phyloP scores from a whole-genome alignment of 371 early-diverging fungal species.

The Mucor sp. region DNA sequence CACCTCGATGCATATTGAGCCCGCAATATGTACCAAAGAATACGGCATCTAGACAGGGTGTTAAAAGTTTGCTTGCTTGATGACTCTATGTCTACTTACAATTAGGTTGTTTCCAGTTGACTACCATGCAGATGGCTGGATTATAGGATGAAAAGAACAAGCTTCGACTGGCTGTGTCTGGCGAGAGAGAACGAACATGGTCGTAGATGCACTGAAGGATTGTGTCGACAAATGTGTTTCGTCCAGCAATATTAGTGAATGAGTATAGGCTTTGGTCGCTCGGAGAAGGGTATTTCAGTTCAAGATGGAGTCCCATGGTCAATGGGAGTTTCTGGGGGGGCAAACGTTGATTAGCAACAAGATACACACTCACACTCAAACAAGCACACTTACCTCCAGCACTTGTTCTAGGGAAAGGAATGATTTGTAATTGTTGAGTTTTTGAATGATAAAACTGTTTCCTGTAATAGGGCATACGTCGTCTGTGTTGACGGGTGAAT shows the following conservation, averaged over 20 bases:
- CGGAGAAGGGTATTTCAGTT: constrained; percentile 80
- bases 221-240: constrained; percentile 83
- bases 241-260: constrained; percentile 60
- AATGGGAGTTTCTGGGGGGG: constrained; percentile 70
- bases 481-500: background rate
- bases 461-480: constrained; percentile 38
- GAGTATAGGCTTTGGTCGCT: constrained; percentile 56
- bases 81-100: constrained; percentile 52
- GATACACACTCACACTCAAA: too few relatives aligned
- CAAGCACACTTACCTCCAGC: constrained; percentile 57
- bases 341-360: too few relatives aligned
- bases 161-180: constrained; percentile 35
- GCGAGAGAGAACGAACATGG: constrained; percentile 47
- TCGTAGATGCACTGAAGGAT: constrained; percentile 83
- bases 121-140: constrained; percentile 85
- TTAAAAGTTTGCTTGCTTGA: background rate
- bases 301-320: constrained; percentile 80
- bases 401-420: constrained; percentile 79
- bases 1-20: constrained; percentile 57
- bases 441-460: constrained; percentile 40
- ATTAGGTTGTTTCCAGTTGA: constrained; percentile 98
- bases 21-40: constrained; percentile 85
- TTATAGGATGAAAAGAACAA: constrained; percentile 87
- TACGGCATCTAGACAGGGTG: constrained; percentile 66
- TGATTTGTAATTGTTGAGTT: constrained; percentile 39